phyloP scores from a whole-genome alignment of 169 alveolate genomes.

The Babesia gibsoni region DNA sequence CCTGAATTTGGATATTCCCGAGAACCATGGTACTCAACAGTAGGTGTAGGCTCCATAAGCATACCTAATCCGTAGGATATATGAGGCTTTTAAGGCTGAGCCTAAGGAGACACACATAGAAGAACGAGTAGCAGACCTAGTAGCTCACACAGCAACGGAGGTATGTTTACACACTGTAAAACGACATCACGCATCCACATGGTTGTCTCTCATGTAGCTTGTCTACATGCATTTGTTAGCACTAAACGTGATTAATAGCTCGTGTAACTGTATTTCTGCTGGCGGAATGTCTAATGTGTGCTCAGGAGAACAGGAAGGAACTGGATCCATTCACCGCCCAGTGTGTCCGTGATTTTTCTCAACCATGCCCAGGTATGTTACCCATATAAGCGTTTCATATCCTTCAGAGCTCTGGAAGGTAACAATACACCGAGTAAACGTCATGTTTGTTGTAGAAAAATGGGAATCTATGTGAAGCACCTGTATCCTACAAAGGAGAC shows the following conservation, averaged over 20 bases:
- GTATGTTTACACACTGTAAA: constrained; percentile 14
- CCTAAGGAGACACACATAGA: constrained; percentile 42
- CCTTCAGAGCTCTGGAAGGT: constrained; percentile 55
- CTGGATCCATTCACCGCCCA: constrained; percentile 29
- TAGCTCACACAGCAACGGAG: constrained; percentile 32
- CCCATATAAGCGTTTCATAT: not conserved
- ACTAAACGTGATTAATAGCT: not conserved
- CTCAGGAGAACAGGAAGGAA: constrained; percentile 23
- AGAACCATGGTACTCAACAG: constrained; percentile 55
- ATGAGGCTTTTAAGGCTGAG: constrained; percentile 17
- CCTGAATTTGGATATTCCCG: constrained; percentile 51
- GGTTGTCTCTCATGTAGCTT: too few species aligned
- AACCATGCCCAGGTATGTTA: constrained; percentile 49
- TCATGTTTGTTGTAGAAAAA: constrained; percentile 6
- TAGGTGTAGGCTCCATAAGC: not conserved
- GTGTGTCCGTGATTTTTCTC: constrained; percentile 53
- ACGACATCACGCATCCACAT: too few species aligned
- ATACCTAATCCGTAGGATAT: constrained; percentile 7
- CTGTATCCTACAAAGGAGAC: constrained; percentile 58
- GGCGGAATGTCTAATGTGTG: not conserved
- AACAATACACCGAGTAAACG: not conserved
- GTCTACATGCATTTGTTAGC: too few species aligned
- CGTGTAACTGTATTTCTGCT: not conserved
- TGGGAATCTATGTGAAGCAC: constrained; percentile 50
- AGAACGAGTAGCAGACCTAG: constrained; percentile 35